Evolutionary conservation across 2,329 filamentous ascomycete genomes (phyloP).

Genomic region (Diaporthe vaccinii): DNA sequence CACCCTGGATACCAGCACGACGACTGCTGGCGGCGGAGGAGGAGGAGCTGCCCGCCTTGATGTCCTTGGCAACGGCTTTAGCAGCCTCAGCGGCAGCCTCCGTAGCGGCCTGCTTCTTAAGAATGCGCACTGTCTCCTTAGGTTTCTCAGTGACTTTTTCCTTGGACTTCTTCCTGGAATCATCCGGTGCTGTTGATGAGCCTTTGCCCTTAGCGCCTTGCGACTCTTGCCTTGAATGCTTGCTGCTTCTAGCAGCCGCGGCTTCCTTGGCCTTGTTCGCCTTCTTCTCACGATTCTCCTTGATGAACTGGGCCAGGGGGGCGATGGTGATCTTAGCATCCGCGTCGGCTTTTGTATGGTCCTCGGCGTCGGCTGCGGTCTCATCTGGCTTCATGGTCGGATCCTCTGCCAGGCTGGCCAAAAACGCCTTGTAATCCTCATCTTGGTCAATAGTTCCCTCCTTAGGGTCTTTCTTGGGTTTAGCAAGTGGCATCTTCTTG

Average conservation of each 20-base stretch:
- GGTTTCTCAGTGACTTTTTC: conserved; percentile 65
- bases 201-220: conserved; percentile 63
- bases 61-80: conserved; percentile 57
- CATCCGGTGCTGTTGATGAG: conserved; percentile 53
- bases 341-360: conserved; percentile 62
- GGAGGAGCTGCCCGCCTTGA: conserved; percentile 45
- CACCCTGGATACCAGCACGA: conserved; percentile 72
- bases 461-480: conserved; percentile 82
- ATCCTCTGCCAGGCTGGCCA: conserved; percentile 84
- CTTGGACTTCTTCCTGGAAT: conserved; percentile 66
- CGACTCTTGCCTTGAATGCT: conserved; percentile 69
- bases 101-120: conserved; percentile 69
- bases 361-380: conserved; percentile 60
- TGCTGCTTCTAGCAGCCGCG: conserved; percentile 66
- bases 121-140: conserved; percentile 73
- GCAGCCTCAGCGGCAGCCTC: conserved; percentile 64
- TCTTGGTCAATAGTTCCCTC: conserved; percentile 98
- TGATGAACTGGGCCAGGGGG: conserved; percentile 76
- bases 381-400: conserved; percentile 63
- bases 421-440: conserved; percentile 92
- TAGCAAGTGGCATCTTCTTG: conserved; percentile 82
- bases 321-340: conserved; percentile 81
- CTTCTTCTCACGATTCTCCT: conserved; percentile 93
- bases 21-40: conserved; percentile 66
- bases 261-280: conserved; percentile 76